Evolutionary conservation across 441 rosid genomes (phyloP), one percentile per base, ranked within the genome.

Genomic region (Omphalea diandra): DNA sequence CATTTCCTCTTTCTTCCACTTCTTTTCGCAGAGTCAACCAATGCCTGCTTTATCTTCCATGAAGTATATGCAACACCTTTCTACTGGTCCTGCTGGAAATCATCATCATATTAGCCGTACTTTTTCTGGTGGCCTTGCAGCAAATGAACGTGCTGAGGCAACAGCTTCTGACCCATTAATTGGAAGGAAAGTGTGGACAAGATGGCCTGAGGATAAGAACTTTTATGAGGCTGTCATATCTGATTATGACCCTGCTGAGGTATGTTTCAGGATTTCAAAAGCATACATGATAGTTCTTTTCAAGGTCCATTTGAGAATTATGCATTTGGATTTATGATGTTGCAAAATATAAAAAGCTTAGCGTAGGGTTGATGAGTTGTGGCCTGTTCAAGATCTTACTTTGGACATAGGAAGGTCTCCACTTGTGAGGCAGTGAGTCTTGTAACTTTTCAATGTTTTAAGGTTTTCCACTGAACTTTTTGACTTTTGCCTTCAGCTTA

Each of bases 181-280:
- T 43, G 99, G 99, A 67, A 89, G 83, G 82, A 87, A 83, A 83
- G 93, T 93, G n/a, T 87, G 95, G 99, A 93, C 99, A 36, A 90
- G 84, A 76, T 95, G 98, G 98, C 98, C 98, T 56, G 97, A 87
- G 59, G 98, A 93, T 73, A 88, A 93, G 76, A 75, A 65, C 81
- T 95, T 93, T 77, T 95, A 95, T 55, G 91, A 90, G 85, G 99
- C 99, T 77, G 88, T 89, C 57, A 85, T 95, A 63, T 85, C 97
- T 17, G 87, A 88, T 62, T 89, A 90, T 78, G 89, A 90, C 70
- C 80, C 89, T 64, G 77, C 62, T 12, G 90, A 87, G 83, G 97
- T 87, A 82, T 64, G 72, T 67, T 33, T 62, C 58, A 40, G 57
- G 71, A 53, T 72, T 55, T 12, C 4, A 27, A 47, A 22, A 35